Evolutionary conservation across 2,329 filamentous ascomycete genomes (phyloP), one percentile per base, ranked within the genome.

Genomic region (Aspergillus chevalieri): DNA sequence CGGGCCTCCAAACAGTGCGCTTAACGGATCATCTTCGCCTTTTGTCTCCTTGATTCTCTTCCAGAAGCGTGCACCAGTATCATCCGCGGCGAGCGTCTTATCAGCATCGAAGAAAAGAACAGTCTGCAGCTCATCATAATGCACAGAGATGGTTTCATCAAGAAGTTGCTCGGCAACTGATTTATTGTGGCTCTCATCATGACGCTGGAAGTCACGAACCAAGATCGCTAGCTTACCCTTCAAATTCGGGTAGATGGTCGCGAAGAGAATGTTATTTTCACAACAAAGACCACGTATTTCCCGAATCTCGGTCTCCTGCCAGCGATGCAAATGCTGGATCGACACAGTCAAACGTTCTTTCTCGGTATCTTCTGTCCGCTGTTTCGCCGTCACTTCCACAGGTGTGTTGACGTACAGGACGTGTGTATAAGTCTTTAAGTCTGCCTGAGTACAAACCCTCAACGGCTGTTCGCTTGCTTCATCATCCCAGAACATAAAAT

Each of bases 71-170:
- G 17, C 24, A 6, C 52, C 48, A 1, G 55, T 59, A 41, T 59
- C 51, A 8, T 73, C 54, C 1, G 73, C 49, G 4, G 73, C 64
- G 47, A 86, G 60, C 0, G 81, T 85, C 52, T 65, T 77, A 60
- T 85, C 81, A 0, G 65, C 81, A 52, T 86, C 82, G 2, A 86
- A 43, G 0, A 84, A 73, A 14, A 85, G 46, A 43, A 80, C 63
- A 0, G 70, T 79, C 43, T 78, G 56, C 7, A 73, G 44, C 1
- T 55, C 34, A 5, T 47, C 51, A 9, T 42, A 15, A 5, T 47
- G 38, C 3, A 30, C 12, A 4, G 47, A 28, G 6, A 78, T n/a
- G 6, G 66, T 51, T 1, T 61, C 38, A 19, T 76, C 70, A 1
- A 79, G 50, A 9, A 33, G 54, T 0, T 30, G 47, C 17, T 64